These are phyloP conservation scores for Radiomyces spectabilis DNA, from an alignment of 192 early-diverging fungal species.

Conservation along the genomic window DNA sequence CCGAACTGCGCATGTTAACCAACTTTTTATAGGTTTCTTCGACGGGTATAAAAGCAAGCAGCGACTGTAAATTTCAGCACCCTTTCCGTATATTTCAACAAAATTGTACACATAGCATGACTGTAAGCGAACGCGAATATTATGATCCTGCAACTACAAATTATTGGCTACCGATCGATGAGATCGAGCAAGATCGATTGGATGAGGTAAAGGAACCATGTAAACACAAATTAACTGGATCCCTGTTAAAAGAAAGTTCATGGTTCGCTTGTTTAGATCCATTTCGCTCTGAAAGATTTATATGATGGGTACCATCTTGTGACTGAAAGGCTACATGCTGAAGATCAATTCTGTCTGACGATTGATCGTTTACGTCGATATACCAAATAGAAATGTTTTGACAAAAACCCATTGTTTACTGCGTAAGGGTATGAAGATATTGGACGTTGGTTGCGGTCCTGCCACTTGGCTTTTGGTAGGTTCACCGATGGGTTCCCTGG, in stretches of 20 bases:
- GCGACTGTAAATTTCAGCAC: no score
- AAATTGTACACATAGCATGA: no score
- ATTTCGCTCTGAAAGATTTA: constrained; percentile 11
- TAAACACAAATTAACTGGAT: neutral
- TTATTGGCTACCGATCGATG: constrained; percentile 26
- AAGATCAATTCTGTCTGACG: neutral
- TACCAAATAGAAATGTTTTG: constrained; percentile 7
- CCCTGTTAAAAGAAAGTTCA: neutral
- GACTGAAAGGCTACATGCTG: neutral
- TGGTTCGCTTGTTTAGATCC: neutral
- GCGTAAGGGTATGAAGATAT: constrained; percentile 6
- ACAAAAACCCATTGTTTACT: neutral
- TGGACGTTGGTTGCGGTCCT: constrained; percentile 22
- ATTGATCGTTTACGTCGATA: neutral
- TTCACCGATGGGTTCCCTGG: no score
- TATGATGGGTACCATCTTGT: neutral
- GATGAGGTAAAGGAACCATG: constrained; percentile 11
- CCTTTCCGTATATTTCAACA: no score
- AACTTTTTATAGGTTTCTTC: no score
- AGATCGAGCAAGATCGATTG: constrained; percentile 19
- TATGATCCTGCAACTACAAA: no score
- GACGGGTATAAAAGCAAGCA: no score
- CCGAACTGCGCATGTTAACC: no score
- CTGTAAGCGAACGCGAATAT: no score
- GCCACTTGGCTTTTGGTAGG: constrained; percentile 16